These are phyloP conservation scores for Strigomonas oncopelti DNA, from an alignment of 208 protist species.

Conservation along the genomic window DNA sequence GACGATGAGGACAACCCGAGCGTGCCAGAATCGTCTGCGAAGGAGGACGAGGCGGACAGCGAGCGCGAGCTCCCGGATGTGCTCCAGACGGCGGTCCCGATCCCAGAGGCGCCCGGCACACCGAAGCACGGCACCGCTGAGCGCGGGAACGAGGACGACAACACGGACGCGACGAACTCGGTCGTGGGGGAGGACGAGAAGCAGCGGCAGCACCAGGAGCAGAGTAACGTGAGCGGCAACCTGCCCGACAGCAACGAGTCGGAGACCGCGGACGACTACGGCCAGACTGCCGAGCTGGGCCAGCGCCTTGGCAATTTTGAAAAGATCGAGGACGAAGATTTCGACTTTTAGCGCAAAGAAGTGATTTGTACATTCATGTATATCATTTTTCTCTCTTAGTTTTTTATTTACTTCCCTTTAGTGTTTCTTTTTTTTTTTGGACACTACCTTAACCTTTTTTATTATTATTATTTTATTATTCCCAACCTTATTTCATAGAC, in stretches of 20 bases:
- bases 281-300: not conserved
- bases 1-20: not conserved
- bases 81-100: not conserved
- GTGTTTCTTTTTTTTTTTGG: not conserved
- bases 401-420: conserved; percentile 1
- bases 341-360: conserved; percentile 12
- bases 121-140: no score
- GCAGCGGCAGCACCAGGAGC: no score
- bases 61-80: not conserved
- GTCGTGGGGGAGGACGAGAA: no score
- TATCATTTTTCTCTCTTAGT: not conserved
- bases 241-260: not conserved
- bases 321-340: not conserved
- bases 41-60: not conserved
- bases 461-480: not conserved
- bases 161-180: no score
- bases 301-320: not conserved
- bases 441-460: not conserved
- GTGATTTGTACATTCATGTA: no score
- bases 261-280: not conserved
- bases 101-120: not conserved
- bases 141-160: no score
- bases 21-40: no score
- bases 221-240: no score
- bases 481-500: not conserved